Base-by-base conservation (phyloP, 345 rosid species). In the Gossypium stocksii region DNA sequence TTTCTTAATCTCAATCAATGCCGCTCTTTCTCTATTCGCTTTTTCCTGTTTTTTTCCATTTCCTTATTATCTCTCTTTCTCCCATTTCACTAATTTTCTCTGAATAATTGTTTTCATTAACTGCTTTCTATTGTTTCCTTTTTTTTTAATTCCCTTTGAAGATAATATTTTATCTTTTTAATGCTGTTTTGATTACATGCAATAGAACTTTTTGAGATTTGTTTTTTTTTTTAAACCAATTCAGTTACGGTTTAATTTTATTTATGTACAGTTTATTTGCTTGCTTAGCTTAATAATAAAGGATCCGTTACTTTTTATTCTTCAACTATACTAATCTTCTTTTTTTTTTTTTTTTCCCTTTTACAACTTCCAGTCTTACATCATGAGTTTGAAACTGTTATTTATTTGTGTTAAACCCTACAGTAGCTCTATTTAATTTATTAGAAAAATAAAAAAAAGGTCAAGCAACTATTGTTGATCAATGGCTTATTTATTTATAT, bases 61-160 rank as follows among this genome's bases (percentile, higher is more conserved):
- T 34, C 41, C 41, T 5, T 34, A 34, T 34, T 34, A 34, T 34
- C 41, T 34, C 41, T 34, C 7, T 4, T 34, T 34, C 38, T 62
- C 20, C 41, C 9, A 34, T 41, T 25, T 22, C 51, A 61, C 38
- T 73, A 78, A 79, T 67, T 76, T 41, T 63, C 53, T 70, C 74
- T 56, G 51, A 65, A 64, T 75, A 19, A 38, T 65, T 58, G 52
- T 72, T 61, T 45, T 8, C 41, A n/a, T 45, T 66, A 11, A 25
- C 3, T 10, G 27, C 48, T 43, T 53, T 49, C 7, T 0, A 17
- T 45, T 57, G 16, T 17, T 73, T 46, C 23, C 34, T 22, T 27
- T n/a, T 49, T 25, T 2, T 51, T 34, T 29, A 2, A 34, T 34
- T 34, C 57, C 14, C 2, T 2, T 74, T 57, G 10, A 16, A 2